A percentile compares a stretch with the other conserved stretches of the same genome.
Evolutionary conservation across 176 grass and related monocot genomes (phyloP).

Genomic region (Eragrostis nindensis): DNA sequence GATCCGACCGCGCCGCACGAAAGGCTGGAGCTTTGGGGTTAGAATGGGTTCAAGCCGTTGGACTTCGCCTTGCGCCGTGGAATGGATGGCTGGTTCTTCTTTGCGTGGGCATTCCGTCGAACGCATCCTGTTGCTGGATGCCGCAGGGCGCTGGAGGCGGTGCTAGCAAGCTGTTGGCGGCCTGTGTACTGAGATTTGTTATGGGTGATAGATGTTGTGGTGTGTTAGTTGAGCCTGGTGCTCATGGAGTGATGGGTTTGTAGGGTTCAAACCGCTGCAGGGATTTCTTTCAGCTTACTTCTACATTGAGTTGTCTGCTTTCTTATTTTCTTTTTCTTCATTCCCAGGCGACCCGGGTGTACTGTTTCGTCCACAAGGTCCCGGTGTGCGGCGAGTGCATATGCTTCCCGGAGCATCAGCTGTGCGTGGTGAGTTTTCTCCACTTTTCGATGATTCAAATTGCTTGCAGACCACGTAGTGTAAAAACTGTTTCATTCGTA

Average conservation of each 20-base stretch:
- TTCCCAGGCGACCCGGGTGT: slow-evolving; percentile 91
- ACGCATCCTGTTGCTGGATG: neutral
- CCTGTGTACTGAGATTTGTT: slow-evolving; percentile 27
- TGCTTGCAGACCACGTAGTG: neutral
- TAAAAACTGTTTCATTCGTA: neutral
- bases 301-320: neutral
- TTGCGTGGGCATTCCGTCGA: neutral
- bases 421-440: slow-evolving; percentile 80
- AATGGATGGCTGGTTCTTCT: neutral
- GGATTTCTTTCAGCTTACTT: neutral
- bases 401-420: slow-evolving; percentile 90
- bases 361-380: slow-evolving; percentile 98
- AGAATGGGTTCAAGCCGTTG: neutral
- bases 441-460: neutral
- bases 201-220: neutral
- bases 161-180: slow-evolving; percentile 1
- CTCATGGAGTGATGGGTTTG: slow-evolving; percentile 6
- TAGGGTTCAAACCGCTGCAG: neutral
- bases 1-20: neutral
- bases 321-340: slow-evolving; percentile 1
- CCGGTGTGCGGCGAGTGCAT: slow-evolving; percentile 97
- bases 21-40: neutral
- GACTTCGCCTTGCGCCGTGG: neutral
- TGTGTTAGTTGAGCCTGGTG: slow-evolving; percentile 33
- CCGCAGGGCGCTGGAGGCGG: neutral